phyloP scores from a whole-genome alignment of 768 basidiomycete species.

The Lactarius tabidus region DNA sequence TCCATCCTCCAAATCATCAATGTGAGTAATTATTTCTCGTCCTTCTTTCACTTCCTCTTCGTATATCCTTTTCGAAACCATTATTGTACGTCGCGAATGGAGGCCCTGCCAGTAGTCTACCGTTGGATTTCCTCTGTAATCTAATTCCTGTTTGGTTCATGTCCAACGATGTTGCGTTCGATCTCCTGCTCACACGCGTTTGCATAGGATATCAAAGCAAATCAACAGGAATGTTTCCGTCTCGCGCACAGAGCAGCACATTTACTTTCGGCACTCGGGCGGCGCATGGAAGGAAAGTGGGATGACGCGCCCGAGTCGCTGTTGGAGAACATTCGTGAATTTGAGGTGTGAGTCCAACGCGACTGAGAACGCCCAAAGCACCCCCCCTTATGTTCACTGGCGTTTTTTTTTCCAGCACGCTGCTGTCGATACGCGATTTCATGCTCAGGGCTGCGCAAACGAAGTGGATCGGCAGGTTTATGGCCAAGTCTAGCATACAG shows the following conservation, averaged over 20 bases:
- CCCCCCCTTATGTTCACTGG: background rate
- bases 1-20: conserved; percentile 21
- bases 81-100: no score
- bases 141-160: no score
- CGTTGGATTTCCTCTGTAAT: no score
- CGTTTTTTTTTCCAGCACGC: conserved; percentile 10
- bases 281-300: conserved; percentile 29
- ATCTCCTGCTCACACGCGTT: no score
- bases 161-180: background rate
- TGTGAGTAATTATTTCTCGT: conserved; percentile 3
- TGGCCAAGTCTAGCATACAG: conserved; percentile 24
- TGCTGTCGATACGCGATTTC: conserved; percentile 26
- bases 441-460: conserved; percentile 23
- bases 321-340: conserved; percentile 26
- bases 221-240: conserved; percentile 24
- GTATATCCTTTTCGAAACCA: no score
- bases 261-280: conserved; percentile 20
- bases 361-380: background rate
- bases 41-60: background rate
- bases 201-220: conserved; percentile 26
- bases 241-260: conserved; percentile 24
- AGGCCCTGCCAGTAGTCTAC: no score
- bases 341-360: conserved; percentile 22
- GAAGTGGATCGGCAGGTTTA: conserved; percentile 25
- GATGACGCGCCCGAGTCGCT: conserved; percentile 25